Evolutionary conservation across 202 grass and related monocot genomes (phyloP).

Genomic region (Musa balbisiana): DNA sequence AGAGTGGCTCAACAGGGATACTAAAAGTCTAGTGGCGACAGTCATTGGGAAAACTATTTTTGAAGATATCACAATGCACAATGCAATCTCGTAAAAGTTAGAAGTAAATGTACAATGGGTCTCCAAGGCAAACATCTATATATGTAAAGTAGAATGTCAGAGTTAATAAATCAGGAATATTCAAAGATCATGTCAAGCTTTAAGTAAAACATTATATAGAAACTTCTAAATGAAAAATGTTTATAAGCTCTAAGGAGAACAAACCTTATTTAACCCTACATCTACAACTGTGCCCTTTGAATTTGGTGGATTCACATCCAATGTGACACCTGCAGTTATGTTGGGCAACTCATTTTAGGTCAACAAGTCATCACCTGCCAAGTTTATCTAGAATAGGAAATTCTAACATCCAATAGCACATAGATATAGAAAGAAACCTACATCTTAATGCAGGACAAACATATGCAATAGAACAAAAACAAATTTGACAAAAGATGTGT

Average conservation of each 20-base stretch:
- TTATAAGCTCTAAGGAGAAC: slow-evolving; percentile 1
- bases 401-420: background rate
- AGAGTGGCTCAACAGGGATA: no score
- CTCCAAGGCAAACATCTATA: background rate
- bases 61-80: no score
- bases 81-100: no score
- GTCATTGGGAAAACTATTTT: no score
- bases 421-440: background rate
- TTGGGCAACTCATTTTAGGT: slow-evolving; percentile 9
- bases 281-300: slow-evolving; percentile 74
- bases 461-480: no score
- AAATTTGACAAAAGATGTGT: no score
- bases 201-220: background rate
- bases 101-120: no score
- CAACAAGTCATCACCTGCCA: background rate
- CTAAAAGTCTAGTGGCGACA: no score
- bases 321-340: slow-evolving; percentile 59
- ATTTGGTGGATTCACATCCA: slow-evolving; percentile 58
- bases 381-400: background rate
- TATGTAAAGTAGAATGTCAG: background rate
- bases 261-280: slow-evolving; percentile 94
- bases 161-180: background rate
- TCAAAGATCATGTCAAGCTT: background rate
- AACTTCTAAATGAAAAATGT: background rate
- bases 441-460: no score